These are phyloP conservation scores for Mycena polygramma DNA, from an alignment of 768 basidiomycete genomes.

Conservation along the genomic window DNA sequence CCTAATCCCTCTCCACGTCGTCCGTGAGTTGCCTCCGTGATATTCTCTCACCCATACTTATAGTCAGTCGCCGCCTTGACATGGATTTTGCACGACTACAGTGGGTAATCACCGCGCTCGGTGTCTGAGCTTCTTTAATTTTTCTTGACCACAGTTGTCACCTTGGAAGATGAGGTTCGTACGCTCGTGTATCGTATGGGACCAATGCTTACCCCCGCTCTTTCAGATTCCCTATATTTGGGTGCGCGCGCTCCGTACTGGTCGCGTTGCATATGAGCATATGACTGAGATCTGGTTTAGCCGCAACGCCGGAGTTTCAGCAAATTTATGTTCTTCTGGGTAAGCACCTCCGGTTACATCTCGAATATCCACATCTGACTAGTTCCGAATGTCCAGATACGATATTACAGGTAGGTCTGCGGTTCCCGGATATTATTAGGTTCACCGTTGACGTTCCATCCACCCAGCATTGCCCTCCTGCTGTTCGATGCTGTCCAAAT, in stretches of 20 bases:
- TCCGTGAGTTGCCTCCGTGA: conserved; percentile 1
- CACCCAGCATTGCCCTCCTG: conserved; percentile 53
- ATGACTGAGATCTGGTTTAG: conserved; percentile 38
- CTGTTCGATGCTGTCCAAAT: conserved; percentile 62
- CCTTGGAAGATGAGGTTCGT: conserved; percentile 51
- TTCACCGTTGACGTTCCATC: too few species aligned
- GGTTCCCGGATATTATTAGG: background rate
- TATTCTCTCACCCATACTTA: background rate
- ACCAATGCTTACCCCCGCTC: too few species aligned
- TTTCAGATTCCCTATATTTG: conserved; percentile 54
- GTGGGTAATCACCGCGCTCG: conserved; percentile 27
- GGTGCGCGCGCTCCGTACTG: conserved; percentile 42
- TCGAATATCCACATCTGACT: background rate
- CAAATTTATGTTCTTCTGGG: conserved; percentile 60
- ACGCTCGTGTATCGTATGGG: too few species aligned
- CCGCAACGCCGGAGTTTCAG: conserved; percentile 49
- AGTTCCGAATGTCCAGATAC: conserved; percentile 48
- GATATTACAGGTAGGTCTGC: conserved; percentile 53
- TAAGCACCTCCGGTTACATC: conserved; percentile 31
- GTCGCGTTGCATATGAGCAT: background rate
- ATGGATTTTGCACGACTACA: conserved; percentile 55
- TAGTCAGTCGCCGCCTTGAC: conserved; percentile 48
- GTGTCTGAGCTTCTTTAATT: too few species aligned
- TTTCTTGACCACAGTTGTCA: conserved; percentile 42
- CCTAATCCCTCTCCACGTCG: conserved; percentile 28